A percentile compares a stretch with the other conserved stretches of the same genome.
Evolutionary conservation across 1,284 basidiomycete species (phyloP).

Genomic region (Puccinia polysora): DNA sequence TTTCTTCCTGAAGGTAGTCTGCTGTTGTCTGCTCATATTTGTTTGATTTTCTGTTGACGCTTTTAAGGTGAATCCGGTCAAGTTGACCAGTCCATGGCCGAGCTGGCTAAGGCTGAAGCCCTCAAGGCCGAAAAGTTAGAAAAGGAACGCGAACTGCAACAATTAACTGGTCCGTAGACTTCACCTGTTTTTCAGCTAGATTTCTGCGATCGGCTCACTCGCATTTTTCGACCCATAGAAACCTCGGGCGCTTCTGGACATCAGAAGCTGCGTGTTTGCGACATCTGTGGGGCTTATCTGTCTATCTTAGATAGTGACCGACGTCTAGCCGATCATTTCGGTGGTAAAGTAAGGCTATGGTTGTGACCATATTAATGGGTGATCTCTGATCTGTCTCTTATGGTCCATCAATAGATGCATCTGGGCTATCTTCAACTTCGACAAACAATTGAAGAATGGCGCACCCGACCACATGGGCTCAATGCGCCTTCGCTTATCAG

Average conservation of each 20-base stretch:
- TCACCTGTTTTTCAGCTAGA: not conserved
- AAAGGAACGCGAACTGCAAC: conserved; percentile 95
- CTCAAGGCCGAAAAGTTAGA: conserved; percentile 91
- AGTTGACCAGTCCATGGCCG: conserved; percentile 96
- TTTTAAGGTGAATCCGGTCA: conserved; percentile 84
- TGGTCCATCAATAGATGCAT: conserved; percentile 70
- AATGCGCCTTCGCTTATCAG: conserved; percentile 15
- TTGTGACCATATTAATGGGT: not conserved
- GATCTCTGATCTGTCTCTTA: not conserved
- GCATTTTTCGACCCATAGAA: conserved; percentile 56
- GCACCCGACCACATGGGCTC: conserved; percentile 44
- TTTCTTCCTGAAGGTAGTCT: conserved; percentile 40
- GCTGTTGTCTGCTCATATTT: conserved; percentile 5
- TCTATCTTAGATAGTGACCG: conserved; percentile 97
- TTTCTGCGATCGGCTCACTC: not conserved
- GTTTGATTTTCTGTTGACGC: not conserved
- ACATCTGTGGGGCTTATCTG: conserved; percentile 97
- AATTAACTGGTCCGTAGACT: conserved; percentile 62
- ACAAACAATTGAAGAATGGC: conserved; percentile 76
- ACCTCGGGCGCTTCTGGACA: conserved; percentile 97
- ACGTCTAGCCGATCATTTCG: conserved; percentile 97
- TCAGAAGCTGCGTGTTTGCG: conserved; percentile 97
- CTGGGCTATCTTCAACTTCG: conserved; percentile 95
- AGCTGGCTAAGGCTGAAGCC: conserved; percentile 95
- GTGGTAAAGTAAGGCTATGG: conserved; percentile 73